phyloP scores from a whole-genome alignment of 345 rosid species.

The Eucalyptus camaldulensis region DNA sequence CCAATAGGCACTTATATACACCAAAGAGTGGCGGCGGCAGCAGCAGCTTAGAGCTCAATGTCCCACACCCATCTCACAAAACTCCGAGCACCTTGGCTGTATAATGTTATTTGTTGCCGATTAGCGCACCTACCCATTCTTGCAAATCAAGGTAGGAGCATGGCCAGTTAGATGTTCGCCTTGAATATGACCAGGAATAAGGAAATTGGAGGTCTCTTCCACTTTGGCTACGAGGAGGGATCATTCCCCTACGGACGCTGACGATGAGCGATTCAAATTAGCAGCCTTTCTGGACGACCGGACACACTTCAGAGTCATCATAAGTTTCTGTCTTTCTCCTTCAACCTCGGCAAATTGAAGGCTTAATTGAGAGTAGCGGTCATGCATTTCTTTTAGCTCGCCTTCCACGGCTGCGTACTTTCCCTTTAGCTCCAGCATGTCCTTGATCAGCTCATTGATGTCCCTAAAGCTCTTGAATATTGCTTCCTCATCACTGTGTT shows the following conservation, averaged over 20 bases:
- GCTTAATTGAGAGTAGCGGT: conserved; percentile 87
- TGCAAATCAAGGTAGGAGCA: neutral
- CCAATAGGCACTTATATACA: neutral
- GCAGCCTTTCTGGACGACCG: conserved; percentile 52
- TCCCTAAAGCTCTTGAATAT: conserved; percentile 88
- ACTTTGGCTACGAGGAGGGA: neutral
- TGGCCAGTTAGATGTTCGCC: neutral
- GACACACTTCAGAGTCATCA: conserved; percentile 88
- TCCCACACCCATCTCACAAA: neutral
- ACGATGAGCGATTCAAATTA: conserved; percentile 29
- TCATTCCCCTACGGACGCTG: conserved; percentile 42
- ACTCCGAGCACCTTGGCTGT: neutral
- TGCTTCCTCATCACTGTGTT: conserved; percentile 70
- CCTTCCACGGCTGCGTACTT: conserved; percentile 54
- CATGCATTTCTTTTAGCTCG: conserved; percentile 91
- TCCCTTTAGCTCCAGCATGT: conserved; percentile 70
- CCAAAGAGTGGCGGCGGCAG: neutral
- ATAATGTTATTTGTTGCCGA: neutral
- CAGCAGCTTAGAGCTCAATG: neutral
- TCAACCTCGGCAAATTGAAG: conserved; percentile 97
- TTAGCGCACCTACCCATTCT: neutral
- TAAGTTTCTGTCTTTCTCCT: conserved; percentile 96
- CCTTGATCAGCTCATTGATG: conserved; percentile 78
- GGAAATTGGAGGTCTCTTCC: neutral
- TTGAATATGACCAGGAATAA: neutral